phyloP scores from a whole-genome alignment of 1,284 basidiomycete genomes.

The Vanrija sp. region DNA sequence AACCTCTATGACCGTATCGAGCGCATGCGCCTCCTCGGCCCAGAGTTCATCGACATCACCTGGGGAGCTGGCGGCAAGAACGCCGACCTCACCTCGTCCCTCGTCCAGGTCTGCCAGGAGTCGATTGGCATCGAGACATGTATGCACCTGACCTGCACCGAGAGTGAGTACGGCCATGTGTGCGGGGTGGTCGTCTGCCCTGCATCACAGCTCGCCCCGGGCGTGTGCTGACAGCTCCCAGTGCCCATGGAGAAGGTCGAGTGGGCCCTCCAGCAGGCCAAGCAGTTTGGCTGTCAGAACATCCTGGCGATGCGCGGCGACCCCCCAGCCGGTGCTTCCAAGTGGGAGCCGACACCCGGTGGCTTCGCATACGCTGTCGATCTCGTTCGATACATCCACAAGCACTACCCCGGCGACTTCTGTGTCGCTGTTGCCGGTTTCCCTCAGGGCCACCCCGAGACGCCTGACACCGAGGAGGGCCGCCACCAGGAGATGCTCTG shows the following conservation, averaged over 20 bases:
- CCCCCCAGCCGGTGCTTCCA: slow-evolving; percentile 78
- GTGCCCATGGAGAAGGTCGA: slow-evolving; percentile 91
- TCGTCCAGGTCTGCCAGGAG: slow-evolving; percentile 92
- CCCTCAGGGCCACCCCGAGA: slow-evolving; percentile 71
- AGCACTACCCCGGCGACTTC: slow-evolving; percentile 80
- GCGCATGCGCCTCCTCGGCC: slow-evolving; percentile 91
- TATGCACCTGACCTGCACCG: slow-evolving; percentile 98
- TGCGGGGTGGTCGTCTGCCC: slow-evolving; percentile 1
- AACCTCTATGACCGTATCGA: slow-evolving; percentile 95
- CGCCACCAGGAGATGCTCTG: slow-evolving; percentile 68
- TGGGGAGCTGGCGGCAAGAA: slow-evolving; percentile 97
- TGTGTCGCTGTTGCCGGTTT: slow-evolving; percentile 90
- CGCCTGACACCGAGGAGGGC: slow-evolving; percentile 47
- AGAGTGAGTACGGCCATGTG: slow-evolving; percentile 56
- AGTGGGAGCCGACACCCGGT: slow-evolving; percentile 84
- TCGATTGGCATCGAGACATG: slow-evolving; percentile 92
- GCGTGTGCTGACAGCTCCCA: slow-evolving; percentile 10
- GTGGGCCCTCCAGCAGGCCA: slow-evolving; percentile 87
- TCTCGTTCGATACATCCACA: slow-evolving; percentile 80
- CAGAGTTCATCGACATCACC: slow-evolving; percentile 98
- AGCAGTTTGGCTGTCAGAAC: slow-evolving; percentile 86
- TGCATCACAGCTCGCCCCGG: not conserved
- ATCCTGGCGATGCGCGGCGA: slow-evolving; percentile 93
- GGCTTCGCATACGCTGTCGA: slow-evolving; percentile 87
- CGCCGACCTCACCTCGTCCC: slow-evolving; percentile 85